Conservation (phyloP, 1,284 basidiomycete genomes). For the Ustilago sp. region DNA sequence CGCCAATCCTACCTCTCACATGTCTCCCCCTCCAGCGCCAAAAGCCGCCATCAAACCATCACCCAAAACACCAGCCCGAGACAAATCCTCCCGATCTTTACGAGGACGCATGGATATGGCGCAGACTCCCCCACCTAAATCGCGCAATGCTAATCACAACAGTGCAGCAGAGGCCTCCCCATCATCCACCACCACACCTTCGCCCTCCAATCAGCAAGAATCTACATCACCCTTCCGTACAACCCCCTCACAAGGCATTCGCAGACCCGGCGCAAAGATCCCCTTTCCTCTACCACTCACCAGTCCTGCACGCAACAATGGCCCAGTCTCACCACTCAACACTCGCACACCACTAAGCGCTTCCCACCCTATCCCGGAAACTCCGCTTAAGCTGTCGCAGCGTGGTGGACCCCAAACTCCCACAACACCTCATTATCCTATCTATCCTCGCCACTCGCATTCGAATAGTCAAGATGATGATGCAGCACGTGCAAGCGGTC, state of each 20-base stretch:
- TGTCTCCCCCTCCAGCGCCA: constrained; percentile 30
- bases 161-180: neutral
- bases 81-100: constrained; percentile 21
- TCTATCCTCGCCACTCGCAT: constrained; percentile 24
- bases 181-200: constrained; percentile 14
- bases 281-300: constrained; percentile 48
- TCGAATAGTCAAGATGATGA: constrained; percentile 20
- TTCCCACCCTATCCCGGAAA: constrained; percentile 58
- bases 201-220: constrained; percentile 12
- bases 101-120: constrained; percentile 48
- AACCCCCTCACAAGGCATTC: constrained; percentile 41
- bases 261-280: constrained; percentile 45
- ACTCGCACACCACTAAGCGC: constrained; percentile 61
- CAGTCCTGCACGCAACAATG: constrained; percentile 46
- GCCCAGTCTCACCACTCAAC: constrained; percentile 27
- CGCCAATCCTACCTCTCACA: constrained; percentile 9
- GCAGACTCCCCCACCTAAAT: constrained; percentile 36
- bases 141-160: neutral
- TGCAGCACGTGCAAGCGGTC: constrained; percentile 39
- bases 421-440: constrained; percentile 42
- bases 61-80: constrained; percentile 25
- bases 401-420: constrained; percentile 49
- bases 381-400: constrained; percentile 58
- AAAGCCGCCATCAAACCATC: constrained; percentile 15
- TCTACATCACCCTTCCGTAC: constrained; percentile 32